Percentiles rank a stretch among this genome's conserved stretches.
Evolutionary conservation across 192 early-diverging fungal genomes (phyloP).

Genomic region (Ambispora gerdemannii): DNA sequence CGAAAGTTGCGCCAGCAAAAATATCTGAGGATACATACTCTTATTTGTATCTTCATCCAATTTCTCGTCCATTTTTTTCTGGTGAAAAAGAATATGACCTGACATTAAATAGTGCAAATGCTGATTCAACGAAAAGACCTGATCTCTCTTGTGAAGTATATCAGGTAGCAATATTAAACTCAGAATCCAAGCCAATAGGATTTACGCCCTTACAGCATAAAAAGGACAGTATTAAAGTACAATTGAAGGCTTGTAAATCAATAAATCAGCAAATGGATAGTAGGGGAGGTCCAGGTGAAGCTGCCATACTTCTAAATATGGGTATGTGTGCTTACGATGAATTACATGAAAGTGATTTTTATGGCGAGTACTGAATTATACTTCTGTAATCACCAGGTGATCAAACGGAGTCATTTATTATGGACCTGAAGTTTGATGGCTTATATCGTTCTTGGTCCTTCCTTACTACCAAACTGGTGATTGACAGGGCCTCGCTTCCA

Average conservation of each 20-base stretch:
- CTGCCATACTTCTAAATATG: constrained; percentile 26
- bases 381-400: constrained; percentile 24
- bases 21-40: constrained; percentile 26
- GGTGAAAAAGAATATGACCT: constrained; percentile 30
- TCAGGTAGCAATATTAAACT: constrained; percentile 26
- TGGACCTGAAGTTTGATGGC: constrained; percentile 31
- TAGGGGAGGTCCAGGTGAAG: constrained; percentile 29
- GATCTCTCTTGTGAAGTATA: constrained; percentile 20
- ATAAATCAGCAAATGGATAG: constrained; percentile 16
- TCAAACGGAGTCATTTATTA: constrained; percentile 29
- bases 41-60: constrained; percentile 26
- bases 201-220: constrained; percentile 9
- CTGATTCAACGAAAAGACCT: constrained; percentile 29
- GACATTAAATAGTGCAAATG: constrained; percentile 25
- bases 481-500: constrained; percentile 28
- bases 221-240: constrained; percentile 21
- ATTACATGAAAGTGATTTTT: constrained; percentile 14
- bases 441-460: constrained; percentile 31
- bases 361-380: constrained; percentile 12
- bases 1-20: constrained; percentile 30
- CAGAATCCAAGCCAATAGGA: constrained; percentile 28
- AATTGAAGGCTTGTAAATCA: constrained; percentile 21
- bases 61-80: constrained; percentile 26
- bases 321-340: constrained; percentile 18
- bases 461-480: constrained; percentile 25